Conservation (phyloP, 257 asterid genomes). For the Forsythia viridissima region DNA sequence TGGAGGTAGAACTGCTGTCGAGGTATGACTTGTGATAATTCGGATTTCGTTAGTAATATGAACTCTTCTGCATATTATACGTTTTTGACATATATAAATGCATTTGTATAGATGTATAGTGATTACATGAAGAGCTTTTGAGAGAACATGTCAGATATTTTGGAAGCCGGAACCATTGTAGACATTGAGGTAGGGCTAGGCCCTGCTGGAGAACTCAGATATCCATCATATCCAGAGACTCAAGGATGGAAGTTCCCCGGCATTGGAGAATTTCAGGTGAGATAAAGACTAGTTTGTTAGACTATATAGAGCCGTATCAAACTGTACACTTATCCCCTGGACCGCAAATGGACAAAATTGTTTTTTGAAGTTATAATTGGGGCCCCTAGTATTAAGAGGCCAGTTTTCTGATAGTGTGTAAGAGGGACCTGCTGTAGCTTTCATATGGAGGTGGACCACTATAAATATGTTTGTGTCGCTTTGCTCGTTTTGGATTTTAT, state of each 20-base stretch:
- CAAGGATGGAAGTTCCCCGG: slow-evolving; percentile 88
- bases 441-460: too few relatives aligned
- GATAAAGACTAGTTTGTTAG: background rate
- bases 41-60: background rate
- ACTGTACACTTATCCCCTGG: too few relatives aligned
- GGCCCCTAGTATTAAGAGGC: too few relatives aligned
- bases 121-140: slow-evolving; percentile 77
- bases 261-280: slow-evolving; percentile 80
- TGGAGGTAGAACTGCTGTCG: slow-evolving; percentile 62
- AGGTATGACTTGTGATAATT: slow-evolving; percentile 38
- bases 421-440: too few relatives aligned
- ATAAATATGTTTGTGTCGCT: too few relatives aligned
- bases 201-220: slow-evolving; percentile 86
- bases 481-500: too few relatives aligned
- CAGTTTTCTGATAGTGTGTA: too few relatives aligned
- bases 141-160: slow-evolving; percentile 59
- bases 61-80: background rate
- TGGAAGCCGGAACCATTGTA: slow-evolving; percentile 53
- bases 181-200: slow-evolving; percentile 92
- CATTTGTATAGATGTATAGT: slow-evolving; percentile 53
- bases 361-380: too few relatives aligned
- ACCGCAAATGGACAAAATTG: too few relatives aligned
- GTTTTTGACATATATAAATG: slow-evolving; percentile 1
- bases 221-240: slow-evolving; percentile 72
- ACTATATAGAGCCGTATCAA: too few relatives aligned